phyloP scores from a whole-genome alignment of 202 grass and related monocot species.

The Hordeum pubiflorum region DNA sequence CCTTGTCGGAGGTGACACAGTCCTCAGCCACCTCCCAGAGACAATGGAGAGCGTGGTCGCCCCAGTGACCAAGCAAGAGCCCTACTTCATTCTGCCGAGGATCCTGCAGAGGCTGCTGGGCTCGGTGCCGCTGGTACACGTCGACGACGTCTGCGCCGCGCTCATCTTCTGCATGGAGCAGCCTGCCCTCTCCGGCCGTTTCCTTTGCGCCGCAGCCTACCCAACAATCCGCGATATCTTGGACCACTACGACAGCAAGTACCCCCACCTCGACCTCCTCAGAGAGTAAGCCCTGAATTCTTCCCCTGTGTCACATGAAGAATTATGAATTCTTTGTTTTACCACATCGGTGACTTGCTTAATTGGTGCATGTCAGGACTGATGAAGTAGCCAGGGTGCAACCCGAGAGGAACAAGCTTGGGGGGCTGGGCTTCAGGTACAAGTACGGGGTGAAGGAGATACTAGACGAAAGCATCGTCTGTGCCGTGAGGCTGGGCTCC shows the following conservation, averaged over 20 bases:
- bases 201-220: slow-evolving; percentile 40
- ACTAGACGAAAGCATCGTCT: slow-evolving; percentile 37
- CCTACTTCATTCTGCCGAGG: neutral
- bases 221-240: slow-evolving; percentile 27
- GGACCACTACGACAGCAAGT: slow-evolving; percentile 9
- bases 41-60: slow-evolving; percentile 12
- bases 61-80: neutral
- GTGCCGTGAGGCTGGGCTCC: slow-evolving; percentile 25
- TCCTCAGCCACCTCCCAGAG: slow-evolving; percentile 8
- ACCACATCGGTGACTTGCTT: neutral
- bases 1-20: slow-evolving; percentile 41
- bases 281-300: slow-evolving; percentile 34
- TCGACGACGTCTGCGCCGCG: slow-evolving; percentile 59
- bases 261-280: slow-evolving; percentile 32
- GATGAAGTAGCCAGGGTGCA: slow-evolving; percentile 28
- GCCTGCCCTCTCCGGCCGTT: slow-evolving; percentile 33
- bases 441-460: slow-evolving; percentile 37
- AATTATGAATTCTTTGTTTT: no score
- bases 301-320: neutral
- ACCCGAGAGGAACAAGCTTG: slow-evolving; percentile 18
- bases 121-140: slow-evolving; percentile 48
- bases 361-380: slow-evolving; percentile 22
- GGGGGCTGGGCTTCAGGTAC: slow-evolving; percentile 52
- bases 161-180: slow-evolving; percentile 56
- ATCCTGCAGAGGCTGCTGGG: slow-evolving; percentile 40